phyloP scores from a whole-genome alignment of 352 stramenopile genomes.

The Phytopythium aichiense region DNA sequence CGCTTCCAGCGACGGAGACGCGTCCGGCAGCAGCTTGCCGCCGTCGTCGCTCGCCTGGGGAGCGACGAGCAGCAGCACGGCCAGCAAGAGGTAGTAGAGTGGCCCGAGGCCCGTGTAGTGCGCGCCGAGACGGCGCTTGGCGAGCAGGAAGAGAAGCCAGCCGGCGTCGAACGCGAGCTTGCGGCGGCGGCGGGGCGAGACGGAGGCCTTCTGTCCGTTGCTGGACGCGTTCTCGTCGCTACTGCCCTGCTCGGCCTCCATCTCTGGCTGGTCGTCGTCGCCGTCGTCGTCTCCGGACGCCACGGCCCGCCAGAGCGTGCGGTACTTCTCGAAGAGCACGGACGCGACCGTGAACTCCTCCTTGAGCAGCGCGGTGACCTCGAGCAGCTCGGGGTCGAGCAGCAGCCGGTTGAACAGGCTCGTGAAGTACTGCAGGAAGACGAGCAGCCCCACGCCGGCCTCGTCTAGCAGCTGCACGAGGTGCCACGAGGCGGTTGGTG shows the following conservation, averaged over 20 bases:
- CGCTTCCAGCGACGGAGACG: conserved; percentile 53
- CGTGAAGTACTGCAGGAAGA: conserved; percentile 68
- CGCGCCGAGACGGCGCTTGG: conserved; percentile 33
- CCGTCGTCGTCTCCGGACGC: not conserved
- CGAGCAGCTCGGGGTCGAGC: conserved; percentile 64
- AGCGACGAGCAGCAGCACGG: conserved; percentile 61
- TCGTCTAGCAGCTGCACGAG: conserved; percentile 40
- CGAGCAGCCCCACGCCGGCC: conserved; percentile 48
- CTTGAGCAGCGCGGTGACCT: conserved; percentile 69
- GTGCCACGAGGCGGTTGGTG: conserved; percentile 17
- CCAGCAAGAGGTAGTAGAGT: conserved; percentile 76
- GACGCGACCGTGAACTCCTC: conserved; percentile 75
- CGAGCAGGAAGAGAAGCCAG: conserved; percentile 75
- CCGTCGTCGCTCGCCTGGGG: conserved; percentile 6
- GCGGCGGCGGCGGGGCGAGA: conserved; percentile 12
- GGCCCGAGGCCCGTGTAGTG: conserved; percentile 58
- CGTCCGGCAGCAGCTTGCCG: conserved; percentile 12
- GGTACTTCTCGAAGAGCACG: conserved; percentile 78
- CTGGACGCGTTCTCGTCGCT: conserved; percentile 13
- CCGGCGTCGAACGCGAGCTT: conserved; percentile 52
- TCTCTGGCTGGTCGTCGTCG: conserved; percentile 6
- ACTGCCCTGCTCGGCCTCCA: conserved; percentile 18
- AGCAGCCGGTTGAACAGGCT: conserved; percentile 80
- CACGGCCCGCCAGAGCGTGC: conserved; percentile 51
- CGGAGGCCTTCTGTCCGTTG: conserved; percentile 7